Evolutionary conservation across 2,329 filamentous ascomycete genomes (phyloP), one percentile per base, ranked within the genome.

Genomic region (Paracorniculantispora psalliotae): DNA sequence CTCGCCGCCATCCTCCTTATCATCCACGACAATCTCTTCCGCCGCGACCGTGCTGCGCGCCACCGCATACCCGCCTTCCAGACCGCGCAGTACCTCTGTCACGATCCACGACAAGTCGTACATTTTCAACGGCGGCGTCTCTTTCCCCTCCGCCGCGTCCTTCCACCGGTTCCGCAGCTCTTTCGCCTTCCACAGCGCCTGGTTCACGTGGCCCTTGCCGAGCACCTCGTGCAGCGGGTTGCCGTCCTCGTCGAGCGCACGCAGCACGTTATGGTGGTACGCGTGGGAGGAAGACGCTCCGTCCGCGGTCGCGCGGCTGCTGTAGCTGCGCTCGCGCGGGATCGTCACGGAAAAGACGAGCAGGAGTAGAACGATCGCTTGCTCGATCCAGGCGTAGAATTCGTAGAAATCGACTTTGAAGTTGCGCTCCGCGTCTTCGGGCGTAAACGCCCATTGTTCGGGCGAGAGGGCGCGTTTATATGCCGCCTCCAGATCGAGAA

Each of bases 321-420:
- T 15, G 49, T 13, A 17, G 35, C 2, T 17, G 19, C 56, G 48
- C 9, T 62, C 57, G 7, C 74, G 70, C 0, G 76, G 71, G 0
- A 90, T 75, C 0, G 69, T 68, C 5, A 89, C 77, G 8, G 81
- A 84, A 60, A 86, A 88, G 0, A 89, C 80, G 0, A 79, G 79
- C n/a, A 89, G 79, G 1, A 89, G 74, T 49, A 87, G 81, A 1
- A 89, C 85, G 8, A 91, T 76, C 0, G 86, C 87, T 30, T 88
- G 83, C 72, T 91, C 88, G 7, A 91, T 80, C 37, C 89, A 79
- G 54, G 84, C 83, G 73, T 91, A 91, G 70, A 87, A 91, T 67
- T 91, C 88, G 71, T 89, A 86, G 63, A 91, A 91, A 67, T 91
- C 88, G 8, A 91, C 79, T 69, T 91, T 90, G 76, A 91, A 91